Evolutionary conservation across 148 eudicot species (phyloP).

Genomic region (Silene uniflora): DNA sequence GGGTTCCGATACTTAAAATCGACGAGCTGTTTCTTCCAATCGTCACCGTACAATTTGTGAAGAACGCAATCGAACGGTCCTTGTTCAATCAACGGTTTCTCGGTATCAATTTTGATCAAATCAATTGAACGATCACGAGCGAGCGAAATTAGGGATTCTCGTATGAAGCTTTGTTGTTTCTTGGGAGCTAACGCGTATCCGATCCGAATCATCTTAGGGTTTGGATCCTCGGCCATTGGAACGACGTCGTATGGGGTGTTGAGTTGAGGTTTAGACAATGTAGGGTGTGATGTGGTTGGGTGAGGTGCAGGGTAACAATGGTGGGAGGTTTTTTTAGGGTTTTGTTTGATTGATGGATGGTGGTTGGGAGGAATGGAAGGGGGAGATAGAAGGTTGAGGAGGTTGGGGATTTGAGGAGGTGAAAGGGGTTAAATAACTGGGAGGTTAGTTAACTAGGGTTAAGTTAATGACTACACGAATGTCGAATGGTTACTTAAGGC

Average conservation of each 20-base stretch:
- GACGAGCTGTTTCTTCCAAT: constrained; percentile 49
- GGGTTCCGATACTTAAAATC: constrained; percentile 41
- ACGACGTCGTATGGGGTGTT: background rate
- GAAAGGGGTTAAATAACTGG: constrained; percentile 21
- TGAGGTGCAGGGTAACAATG: background rate
- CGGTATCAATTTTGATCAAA: constrained; percentile 47
- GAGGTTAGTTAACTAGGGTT: constrained; percentile 21
- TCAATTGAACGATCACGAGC: constrained; percentile 47
- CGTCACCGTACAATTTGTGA: constrained; percentile 55
- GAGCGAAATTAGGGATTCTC: constrained; percentile 37
- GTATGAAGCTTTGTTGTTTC: constrained; percentile 55
- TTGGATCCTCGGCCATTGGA: constrained; percentile 40
- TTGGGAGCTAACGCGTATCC: constrained; percentile 70
- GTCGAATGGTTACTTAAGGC: too few relatives aligned
- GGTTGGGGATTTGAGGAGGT: constrained; percentile 2
- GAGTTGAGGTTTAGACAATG: constrained; percentile 14
- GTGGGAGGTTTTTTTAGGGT: constrained; percentile 25
- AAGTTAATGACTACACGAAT: too few relatives aligned
- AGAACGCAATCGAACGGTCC: constrained; percentile 73
- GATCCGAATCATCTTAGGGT: constrained; percentile 20
- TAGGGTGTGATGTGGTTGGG: constrained; percentile 1
- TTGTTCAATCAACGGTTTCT: constrained; percentile 42
- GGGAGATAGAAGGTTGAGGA: constrained; percentile 1
- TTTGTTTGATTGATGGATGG: background rate
- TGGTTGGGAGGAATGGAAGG: background rate